A percentile compares a stretch with the other conserved stretches of the same genome.
Evolutionary conservation across 352 stramenopile species (phyloP).

Genomic region (Globisporangium nodosum): DNA sequence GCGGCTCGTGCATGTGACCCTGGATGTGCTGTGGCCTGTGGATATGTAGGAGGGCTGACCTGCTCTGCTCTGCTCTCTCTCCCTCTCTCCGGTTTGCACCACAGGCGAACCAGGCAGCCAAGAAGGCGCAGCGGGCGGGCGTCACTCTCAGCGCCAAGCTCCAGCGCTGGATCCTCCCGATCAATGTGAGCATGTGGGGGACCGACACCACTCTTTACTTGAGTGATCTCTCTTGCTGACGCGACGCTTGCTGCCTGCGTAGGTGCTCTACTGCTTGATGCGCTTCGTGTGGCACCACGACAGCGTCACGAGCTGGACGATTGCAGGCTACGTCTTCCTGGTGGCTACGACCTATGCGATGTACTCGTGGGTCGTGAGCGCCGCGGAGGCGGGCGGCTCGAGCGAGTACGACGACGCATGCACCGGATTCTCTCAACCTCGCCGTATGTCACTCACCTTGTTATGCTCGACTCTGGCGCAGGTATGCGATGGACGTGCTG

Average conservation of each 20-base stretch:
- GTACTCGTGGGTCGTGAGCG: slow-evolving; percentile 77
- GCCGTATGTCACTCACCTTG: neutral
- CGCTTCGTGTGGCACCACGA: slow-evolving; percentile 69
- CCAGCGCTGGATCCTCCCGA: slow-evolving; percentile 74
- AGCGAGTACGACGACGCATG: slow-evolving; percentile 36
- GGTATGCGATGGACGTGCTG: slow-evolving; percentile 84
- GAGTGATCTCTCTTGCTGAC: neutral
- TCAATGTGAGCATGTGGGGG: slow-evolving; percentile 42
- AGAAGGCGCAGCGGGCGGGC: slow-evolving; percentile 74
- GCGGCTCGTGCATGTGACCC: too few species aligned
- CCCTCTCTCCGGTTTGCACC: neutral
- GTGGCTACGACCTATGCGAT: slow-evolving; percentile 63
- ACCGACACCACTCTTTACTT: neutral
- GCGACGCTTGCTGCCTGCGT: neutral
- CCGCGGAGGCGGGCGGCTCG: slow-evolving; percentile 64
- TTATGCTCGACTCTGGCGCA: slow-evolving; percentile 1
- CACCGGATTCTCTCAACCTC: too few species aligned
- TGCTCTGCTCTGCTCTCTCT: neutral
- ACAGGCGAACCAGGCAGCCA: slow-evolving; percentile 80
- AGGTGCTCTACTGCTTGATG: slow-evolving; percentile 71
- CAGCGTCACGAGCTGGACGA: slow-evolving; percentile 63
- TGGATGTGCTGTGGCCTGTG: too few species aligned
- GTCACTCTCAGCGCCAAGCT: slow-evolving; percentile 63
- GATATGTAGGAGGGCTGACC: too few species aligned
- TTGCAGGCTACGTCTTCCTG: slow-evolving; percentile 64